Percentiles rank a stretch among this genome's conserved stretches.
These are phyloP conservation scores for Lyophyllum semitale DNA, from an alignment of 768 basidiomycete genomes.

Conservation along the genomic window DNA sequence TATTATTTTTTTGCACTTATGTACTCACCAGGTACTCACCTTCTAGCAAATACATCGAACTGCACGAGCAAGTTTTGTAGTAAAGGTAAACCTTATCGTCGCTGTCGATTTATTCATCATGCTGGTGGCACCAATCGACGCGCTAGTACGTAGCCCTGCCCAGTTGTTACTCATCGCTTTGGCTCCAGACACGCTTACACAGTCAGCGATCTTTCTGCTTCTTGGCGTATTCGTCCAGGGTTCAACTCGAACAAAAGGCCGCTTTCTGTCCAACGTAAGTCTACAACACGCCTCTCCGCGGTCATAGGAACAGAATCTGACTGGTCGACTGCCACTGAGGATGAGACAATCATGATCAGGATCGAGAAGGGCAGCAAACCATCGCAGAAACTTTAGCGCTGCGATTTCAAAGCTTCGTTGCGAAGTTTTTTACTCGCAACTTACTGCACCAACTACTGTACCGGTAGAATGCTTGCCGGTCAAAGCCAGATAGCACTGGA, in stretches of 20 bases:
- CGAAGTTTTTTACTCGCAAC: neutral
- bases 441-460: neutral
- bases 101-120: neutral
- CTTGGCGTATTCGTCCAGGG: neutral
- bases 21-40: too few relatives aligned
- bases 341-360: neutral
- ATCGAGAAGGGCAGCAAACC: neutral
- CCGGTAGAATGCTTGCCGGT: neutral
- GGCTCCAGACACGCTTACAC: too few relatives aligned
- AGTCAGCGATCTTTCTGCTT: too few relatives aligned
- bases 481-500: neutral
- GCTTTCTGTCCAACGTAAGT: too few relatives aligned
- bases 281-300: neutral
- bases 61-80: too few relatives aligned
- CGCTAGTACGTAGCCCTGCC: too few relatives aligned
- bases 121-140: too few relatives aligned
- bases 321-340: neutral
- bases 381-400: neutral
- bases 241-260: too few relatives aligned
- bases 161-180: too few relatives aligned
- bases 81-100: neutral
- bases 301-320: neutral
- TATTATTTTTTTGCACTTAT: too few relatives aligned
- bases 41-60: neutral
- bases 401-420: too few relatives aligned